Evolutionary conservation across 306 rosid species (phyloP).

Genomic region (Gastrolobium bilobum): DNA sequence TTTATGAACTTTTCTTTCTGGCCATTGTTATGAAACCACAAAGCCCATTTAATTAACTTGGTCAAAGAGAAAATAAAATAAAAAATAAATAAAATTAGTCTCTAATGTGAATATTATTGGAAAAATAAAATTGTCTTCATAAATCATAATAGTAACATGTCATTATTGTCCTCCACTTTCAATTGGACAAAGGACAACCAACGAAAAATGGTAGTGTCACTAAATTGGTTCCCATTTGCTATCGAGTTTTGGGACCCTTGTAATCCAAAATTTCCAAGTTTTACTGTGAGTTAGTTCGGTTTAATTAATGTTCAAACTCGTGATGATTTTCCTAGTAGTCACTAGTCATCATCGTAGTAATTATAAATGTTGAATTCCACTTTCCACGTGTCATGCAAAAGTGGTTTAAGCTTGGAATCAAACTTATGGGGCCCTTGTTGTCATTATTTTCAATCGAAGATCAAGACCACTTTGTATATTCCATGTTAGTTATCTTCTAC

Average conservation of each 20-base stretch:
- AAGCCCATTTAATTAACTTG: slow-evolving; percentile 18
- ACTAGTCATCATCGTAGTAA: slow-evolving; percentile 44
- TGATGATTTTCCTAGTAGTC: slow-evolving; percentile 29
- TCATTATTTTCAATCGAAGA: slow-evolving; percentile 44
- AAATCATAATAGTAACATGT: slow-evolving; percentile 30
- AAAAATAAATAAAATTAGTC: not conserved
- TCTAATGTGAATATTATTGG: slow-evolving; percentile 14
- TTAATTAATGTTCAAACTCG: slow-evolving; percentile 45
- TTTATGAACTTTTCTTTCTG: slow-evolving; percentile 40
- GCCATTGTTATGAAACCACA: slow-evolving; percentile 44
- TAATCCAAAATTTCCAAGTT: slow-evolving; percentile 42
- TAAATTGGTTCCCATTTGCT: slow-evolving; percentile 36
- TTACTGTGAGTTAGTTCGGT: slow-evolving; percentile 41
- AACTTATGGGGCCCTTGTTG: slow-evolving; percentile 49
- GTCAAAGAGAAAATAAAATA: not conserved
- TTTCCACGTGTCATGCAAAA: slow-evolving; percentile 48
- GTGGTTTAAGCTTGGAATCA: slow-evolving; percentile 49
- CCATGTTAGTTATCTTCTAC: slow-evolving; percentile 18
- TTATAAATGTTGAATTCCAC: slow-evolving; percentile 36
- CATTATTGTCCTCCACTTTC: slow-evolving; percentile 47
- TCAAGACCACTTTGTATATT: slow-evolving; percentile 28
- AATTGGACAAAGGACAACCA: slow-evolving; percentile 38
- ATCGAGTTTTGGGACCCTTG: slow-evolving; percentile 46
- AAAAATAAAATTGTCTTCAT: slow-evolving; percentile 6
- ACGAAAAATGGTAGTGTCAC: slow-evolving; percentile 41